phyloP scores from a whole-genome alignment of 2,329 filamentous ascomycete species.

The Pochonia chlamydosporia region DNA sequence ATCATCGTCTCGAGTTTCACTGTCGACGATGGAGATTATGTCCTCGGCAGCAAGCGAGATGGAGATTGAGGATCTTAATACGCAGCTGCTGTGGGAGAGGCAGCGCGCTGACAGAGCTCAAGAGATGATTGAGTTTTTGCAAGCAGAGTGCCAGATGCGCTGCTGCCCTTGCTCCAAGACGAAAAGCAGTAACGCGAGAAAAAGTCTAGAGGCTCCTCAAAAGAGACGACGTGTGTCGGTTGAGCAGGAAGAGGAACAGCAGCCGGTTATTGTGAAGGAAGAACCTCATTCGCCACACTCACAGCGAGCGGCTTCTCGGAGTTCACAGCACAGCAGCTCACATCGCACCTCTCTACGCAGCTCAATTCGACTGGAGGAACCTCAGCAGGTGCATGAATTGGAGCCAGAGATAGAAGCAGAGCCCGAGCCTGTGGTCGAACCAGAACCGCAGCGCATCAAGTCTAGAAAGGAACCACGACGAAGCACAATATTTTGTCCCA shows the following conservation, averaged over 20 bases:
- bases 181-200: constrained; percentile 11
- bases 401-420: constrained; percentile 18
- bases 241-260: constrained; percentile 4
- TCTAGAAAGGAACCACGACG: constrained; percentile 36
- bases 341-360: neutral
- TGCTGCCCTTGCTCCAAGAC: constrained; percentile 56
- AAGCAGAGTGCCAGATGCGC: constrained; percentile 65
- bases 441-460: constrained; percentile 14
- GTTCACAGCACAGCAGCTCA: constrained; percentile 3
- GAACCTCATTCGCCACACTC: constrained; percentile 29
- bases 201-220: constrained; percentile 12
- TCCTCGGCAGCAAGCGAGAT: constrained; percentile 51
- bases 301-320: constrained; percentile 7
- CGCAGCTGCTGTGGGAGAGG: constrained; percentile 51
- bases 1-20: constrained; percentile 39
- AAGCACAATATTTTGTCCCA: constrained; percentile 54
- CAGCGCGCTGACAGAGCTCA: constrained; percentile 62
- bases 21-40: constrained; percentile 43
- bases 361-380: neutral
- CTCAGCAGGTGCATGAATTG: constrained; percentile 8
- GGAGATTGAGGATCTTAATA: constrained; percentile 52
- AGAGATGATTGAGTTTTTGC: constrained; percentile 70
- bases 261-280: neutral
- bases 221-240: constrained; percentile 13
- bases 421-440: neutral